phyloP scores from a whole-genome alignment of 805 yeast species.

The Lachancea sp. region DNA sequence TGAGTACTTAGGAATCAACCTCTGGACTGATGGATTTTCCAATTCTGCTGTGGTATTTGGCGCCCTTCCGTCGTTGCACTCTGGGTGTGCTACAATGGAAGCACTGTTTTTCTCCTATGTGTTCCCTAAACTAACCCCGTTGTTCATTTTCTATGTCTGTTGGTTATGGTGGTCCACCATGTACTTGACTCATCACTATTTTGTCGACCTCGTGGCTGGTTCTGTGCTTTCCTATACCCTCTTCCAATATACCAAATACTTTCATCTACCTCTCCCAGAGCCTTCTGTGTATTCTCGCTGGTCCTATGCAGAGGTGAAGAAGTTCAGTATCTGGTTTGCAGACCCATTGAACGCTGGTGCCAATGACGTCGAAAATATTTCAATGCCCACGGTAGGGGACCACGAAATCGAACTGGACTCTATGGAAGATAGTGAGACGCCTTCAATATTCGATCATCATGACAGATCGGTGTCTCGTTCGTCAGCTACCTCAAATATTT shows the following conservation, averaged over 20 bases:
- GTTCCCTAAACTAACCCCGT: constrained; percentile 61
- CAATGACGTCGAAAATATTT: constrained; percentile 32
- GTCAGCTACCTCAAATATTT: constrained; percentile 33
- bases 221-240: constrained; percentile 71
- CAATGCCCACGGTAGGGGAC: constrained; percentile 20
- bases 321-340: constrained; percentile 26
- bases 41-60: constrained; percentile 94
- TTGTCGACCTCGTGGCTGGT: constrained; percentile 90
- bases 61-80: constrained; percentile 81
- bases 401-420: constrained; percentile 26
- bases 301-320: constrained; percentile 47
- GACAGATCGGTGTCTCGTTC: constrained; percentile 30
- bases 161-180: constrained; percentile 99
- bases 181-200: constrained; percentile 96
- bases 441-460: constrained; percentile 31
- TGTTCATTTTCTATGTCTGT: constrained; percentile 71
- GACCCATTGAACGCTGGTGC: constrained; percentile 34
- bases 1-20: constrained; percentile 62
- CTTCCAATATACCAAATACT: constrained; percentile 62
- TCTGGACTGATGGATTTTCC: constrained; percentile 75
- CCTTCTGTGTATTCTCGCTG: constrained; percentile 58
- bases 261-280: constrained; percentile 56
- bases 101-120: constrained; percentile 78
- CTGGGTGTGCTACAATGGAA: constrained; percentile 92
- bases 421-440: constrained; percentile 19